Evolutionary conservation across 2,329 filamentous ascomycete genomes (phyloP).

Genomic region (Penicillium psychrosexuale): DNA sequence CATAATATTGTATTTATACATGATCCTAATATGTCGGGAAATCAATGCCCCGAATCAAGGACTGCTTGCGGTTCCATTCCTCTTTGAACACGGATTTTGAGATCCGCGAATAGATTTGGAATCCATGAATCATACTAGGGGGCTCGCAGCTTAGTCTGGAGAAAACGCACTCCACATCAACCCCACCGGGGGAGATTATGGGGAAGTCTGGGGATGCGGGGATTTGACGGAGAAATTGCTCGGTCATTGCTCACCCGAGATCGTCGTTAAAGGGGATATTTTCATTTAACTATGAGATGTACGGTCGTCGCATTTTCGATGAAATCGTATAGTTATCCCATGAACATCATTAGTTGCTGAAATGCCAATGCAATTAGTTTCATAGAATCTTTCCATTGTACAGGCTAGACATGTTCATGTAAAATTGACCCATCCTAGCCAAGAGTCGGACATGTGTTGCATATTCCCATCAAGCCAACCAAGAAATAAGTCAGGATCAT

Average conservation of each 20-base stretch:
- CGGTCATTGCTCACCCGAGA: conserved; percentile 18
- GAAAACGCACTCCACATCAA: neutral
- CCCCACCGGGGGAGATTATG: neutral
- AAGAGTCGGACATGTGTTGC: conserved; percentile 5
- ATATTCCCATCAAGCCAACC: conserved; percentile 6
- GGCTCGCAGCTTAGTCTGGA: neutral
- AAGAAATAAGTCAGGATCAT: conserved; percentile 5
- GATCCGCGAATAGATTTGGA: neutral
- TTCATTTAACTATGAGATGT: too few relatives aligned
- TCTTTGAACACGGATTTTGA: neutral
- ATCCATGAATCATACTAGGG: neutral
- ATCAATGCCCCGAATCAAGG: conserved; percentile 2
- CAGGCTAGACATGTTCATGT: neutral
- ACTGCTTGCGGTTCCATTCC: neutral
- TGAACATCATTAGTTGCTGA: neutral
- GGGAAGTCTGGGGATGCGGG: conserved; percentile 1
- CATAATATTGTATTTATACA: neutral
- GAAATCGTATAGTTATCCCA: neutral
- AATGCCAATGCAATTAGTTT: neutral
- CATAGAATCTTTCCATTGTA: too few relatives aligned
- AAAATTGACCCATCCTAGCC: conserved; percentile 9
- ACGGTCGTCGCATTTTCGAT: too few relatives aligned
- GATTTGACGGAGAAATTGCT: conserved; percentile 14
- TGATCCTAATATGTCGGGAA: neutral
- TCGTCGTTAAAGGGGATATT: neutral